Conservation (phyloP, 306 rosid species). For the Ammopiptanthus mongolicus region DNA sequence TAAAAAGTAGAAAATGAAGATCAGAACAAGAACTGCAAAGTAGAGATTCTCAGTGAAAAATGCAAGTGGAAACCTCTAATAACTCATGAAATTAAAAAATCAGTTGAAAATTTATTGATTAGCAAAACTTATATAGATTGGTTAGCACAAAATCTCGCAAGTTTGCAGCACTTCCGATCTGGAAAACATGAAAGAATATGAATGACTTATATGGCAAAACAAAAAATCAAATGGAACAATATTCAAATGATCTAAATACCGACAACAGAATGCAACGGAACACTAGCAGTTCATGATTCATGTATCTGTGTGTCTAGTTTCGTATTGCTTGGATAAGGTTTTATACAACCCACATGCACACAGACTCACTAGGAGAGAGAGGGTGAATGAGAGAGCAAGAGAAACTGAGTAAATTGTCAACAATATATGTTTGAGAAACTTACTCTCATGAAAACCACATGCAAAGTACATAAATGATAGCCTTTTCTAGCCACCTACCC, state of each 20-base stretch:
- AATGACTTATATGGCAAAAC: background rate
- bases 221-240: background rate
- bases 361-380: background rate
- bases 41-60: too few relatives aligned
- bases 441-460: background rate
- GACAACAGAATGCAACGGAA: background rate
- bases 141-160: constrained; percentile 73
- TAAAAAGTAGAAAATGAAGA: too few relatives aligned
- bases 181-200: constrained; percentile 16
- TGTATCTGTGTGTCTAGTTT: background rate
- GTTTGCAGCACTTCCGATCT: constrained; percentile 97
- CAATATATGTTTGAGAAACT: background rate
- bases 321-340: constrained; percentile 1
- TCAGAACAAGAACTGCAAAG: too few relatives aligned
- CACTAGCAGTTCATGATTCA: background rate
- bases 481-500: background rate
- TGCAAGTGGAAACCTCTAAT: too few relatives aligned
- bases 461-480: background rate
- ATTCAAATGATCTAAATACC: background rate
- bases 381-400: background rate
- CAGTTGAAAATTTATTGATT: too few relatives aligned
- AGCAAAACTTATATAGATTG: too few relatives aligned
- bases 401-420: background rate
- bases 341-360: background rate
- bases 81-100: too few relatives aligned